phyloP scores from a whole-genome alignment of 305 asterid genomes.

The Petunia hybrid region DNA sequence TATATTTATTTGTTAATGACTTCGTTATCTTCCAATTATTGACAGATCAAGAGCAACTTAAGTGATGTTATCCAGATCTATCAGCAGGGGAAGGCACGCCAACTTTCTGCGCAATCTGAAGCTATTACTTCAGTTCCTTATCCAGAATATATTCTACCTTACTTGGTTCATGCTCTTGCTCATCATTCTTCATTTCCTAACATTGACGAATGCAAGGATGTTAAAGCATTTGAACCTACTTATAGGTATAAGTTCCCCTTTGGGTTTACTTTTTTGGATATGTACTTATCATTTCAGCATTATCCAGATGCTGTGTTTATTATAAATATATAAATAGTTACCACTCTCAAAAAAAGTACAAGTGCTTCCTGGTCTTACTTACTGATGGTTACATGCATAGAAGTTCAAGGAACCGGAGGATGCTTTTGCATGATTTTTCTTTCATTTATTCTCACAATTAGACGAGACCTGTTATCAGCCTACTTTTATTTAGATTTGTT shows the following conservation, averaged over 20 bases:
- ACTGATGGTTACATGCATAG: background rate
- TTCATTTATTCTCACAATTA: background rate
- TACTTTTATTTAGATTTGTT: slow-evolving; percentile 11
- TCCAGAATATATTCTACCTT: slow-evolving; percentile 89
- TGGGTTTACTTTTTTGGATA: slow-evolving; percentile 24
- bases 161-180: slow-evolving; percentile 93
- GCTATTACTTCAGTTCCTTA: slow-evolving; percentile 56
- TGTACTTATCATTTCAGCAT: no score
- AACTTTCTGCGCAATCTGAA: slow-evolving; percentile 69
- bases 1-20: slow-evolving; percentile 29
- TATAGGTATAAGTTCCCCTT: slow-evolving; percentile 74
- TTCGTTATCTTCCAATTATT: slow-evolving; percentile 41
- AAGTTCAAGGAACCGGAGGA: slow-evolving; percentile 7
- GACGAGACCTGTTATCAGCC: slow-evolving; percentile 11
- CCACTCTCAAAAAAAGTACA: slow-evolving; percentile 30
- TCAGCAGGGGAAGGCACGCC: slow-evolving; percentile 85
- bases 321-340: background rate
- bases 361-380: slow-evolving; percentile 26
- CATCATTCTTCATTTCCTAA: slow-evolving; percentile 86
- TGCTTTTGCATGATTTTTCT: background rate
- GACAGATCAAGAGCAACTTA: slow-evolving; percentile 82
- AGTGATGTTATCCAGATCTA: slow-evolving; percentile 92
- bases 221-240: slow-evolving; percentile 71
- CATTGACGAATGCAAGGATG: slow-evolving; percentile 85
- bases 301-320: no score